These are phyloP conservation scores for Penicillium paxilli DNA, from an alignment of 495 filamentous ascomycete genomes.

Conservation along the genomic window DNA sequence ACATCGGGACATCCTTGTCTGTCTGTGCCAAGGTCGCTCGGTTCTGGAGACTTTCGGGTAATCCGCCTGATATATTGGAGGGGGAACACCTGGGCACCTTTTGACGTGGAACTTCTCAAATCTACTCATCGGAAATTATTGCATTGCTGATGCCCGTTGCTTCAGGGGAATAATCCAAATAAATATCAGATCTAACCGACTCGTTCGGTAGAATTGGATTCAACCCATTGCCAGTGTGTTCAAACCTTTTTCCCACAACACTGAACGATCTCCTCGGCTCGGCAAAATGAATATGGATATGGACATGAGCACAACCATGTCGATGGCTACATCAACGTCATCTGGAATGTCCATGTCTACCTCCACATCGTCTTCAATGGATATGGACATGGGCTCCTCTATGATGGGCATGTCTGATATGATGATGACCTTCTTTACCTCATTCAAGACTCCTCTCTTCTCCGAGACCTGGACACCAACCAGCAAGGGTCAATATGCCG, in stretches of 20 bases:
- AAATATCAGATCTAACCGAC: not conserved
- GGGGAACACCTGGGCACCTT: not conserved
- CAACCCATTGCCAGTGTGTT: too few relatives aligned
- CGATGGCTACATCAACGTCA: constrained; percentile 10
- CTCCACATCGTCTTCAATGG: constrained; percentile 15
- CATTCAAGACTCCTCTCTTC: constrained; percentile 25
- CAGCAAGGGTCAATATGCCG: constrained; percentile 27
- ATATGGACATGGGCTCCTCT: constrained; percentile 13
- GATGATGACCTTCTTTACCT: constrained; percentile 34
- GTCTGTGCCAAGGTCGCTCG: not conserved
- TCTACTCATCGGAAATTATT: not conserved
- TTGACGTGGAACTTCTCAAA: not conserved
- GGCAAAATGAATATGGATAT: constrained; percentile 21
- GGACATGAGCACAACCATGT: constrained; percentile 13
- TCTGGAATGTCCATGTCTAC: constrained; percentile 20
- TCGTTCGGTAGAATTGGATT: not conserved
- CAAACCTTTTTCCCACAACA: not conserved
- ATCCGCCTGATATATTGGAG: not conserved
- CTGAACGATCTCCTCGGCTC: too few relatives aligned
- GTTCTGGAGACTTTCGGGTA: not conserved
- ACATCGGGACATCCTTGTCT: not conserved
- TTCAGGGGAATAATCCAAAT: not conserved
- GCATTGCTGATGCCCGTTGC: not conserved
- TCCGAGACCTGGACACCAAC: constrained; percentile 22
- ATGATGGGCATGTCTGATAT: constrained; percentile 29